phyloP scores from a whole-genome alignment of 2,329 filamentous ascomycete genomes.

The Aspergillus unguis region DNA sequence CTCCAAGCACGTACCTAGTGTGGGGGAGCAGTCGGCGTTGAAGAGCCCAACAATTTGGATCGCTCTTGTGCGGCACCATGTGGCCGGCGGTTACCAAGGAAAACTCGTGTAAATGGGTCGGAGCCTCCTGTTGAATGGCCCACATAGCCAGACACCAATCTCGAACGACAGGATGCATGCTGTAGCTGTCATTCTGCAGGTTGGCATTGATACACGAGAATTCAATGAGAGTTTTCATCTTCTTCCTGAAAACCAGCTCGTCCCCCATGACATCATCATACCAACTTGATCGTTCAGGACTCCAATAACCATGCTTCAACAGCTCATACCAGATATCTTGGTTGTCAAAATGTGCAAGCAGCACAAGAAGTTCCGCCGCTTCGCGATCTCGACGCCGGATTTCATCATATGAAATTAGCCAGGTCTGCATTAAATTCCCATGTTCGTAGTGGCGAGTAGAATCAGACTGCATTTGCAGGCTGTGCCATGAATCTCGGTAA shows the following conservation, averaged over 20 bases:
- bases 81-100: background rate
- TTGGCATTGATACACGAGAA: slow-evolving; percentile 2
- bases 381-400: background rate
- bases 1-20: background rate
- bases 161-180: slow-evolving; percentile 4
- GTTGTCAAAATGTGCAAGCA: slow-evolving; percentile 6
- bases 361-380: background rate
- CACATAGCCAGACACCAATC: slow-evolving; percentile 1
- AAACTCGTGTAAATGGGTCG: background rate
- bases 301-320: background rate
- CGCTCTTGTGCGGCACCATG: background rate
- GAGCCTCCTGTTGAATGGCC: background rate
- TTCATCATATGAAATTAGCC: slow-evolving; percentile 1
- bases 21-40: slow-evolving; percentile 1
- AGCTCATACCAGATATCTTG: slow-evolving; percentile 8
- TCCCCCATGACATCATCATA: background rate
- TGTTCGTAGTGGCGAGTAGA: background rate
- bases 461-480: background rate
- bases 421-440: slow-evolving; percentile 6
- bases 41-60: background rate
- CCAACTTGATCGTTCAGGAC: background rate
- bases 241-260: background rate
- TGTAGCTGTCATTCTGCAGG: slow-evolving; percentile 1
- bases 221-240: background rate
- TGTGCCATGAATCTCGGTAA: slow-evolving; percentile 1